Percentiles rank a stretch among this genome's conserved stretches.
Evolutionary conservation across 2,329 filamentous ascomycete species (phyloP).

Genomic region (Sarocladium brachiariae): DNA sequence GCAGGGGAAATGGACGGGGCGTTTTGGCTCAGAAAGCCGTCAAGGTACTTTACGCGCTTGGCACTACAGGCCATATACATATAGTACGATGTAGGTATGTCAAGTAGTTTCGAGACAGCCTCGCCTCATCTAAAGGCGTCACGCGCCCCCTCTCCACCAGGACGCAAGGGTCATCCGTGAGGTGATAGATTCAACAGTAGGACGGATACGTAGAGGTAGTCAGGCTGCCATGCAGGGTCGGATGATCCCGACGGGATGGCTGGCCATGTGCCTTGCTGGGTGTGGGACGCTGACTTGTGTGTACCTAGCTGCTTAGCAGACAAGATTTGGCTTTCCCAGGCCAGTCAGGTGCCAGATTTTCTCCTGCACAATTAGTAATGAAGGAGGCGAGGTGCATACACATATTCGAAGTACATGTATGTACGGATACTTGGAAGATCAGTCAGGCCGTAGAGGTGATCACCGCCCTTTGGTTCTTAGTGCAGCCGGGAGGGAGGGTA

Average conservation of each 20-base stretch:
- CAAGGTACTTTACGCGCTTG: conserved; percentile 6
- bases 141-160: not conserved
- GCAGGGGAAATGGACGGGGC: not conserved
- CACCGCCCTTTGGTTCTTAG: not conserved
- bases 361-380: too few relatives aligned
- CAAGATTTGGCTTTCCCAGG: too few relatives aligned
- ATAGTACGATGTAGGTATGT: too few relatives aligned
- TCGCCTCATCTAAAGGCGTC: not conserved
- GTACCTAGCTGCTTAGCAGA: too few relatives aligned
- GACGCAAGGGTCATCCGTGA: not conserved
- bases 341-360: too few relatives aligned
- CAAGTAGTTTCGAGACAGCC: too few relatives aligned
- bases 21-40: not conserved
- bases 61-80: not conserved
- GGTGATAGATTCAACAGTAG: not conserved
- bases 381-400: too few relatives aligned
- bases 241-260: not conserved
- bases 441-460: not conserved
- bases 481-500: too few relatives aligned
- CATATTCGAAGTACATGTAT: too few relatives aligned
- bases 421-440: not conserved
- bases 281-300: too few relatives aligned
- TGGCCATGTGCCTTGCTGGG: not conserved
- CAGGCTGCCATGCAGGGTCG: not conserved
- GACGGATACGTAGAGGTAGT: not conserved